These are phyloP conservation scores for Gossypium davidsonii DNA, from an alignment of 441 rosid species.

Conservation along the genomic window DNA sequence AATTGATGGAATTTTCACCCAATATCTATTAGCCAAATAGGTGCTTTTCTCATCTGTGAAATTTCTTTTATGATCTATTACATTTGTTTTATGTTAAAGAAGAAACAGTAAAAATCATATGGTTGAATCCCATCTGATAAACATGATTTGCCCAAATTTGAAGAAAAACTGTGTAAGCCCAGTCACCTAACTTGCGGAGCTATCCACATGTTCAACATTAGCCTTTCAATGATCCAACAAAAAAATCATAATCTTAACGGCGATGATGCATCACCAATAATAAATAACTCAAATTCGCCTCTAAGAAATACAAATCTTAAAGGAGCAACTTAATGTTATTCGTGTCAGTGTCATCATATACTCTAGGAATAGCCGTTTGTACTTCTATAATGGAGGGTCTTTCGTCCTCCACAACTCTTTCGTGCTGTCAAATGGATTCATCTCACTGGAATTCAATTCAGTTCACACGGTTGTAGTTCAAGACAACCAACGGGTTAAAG, in stretches of 20 bases:
- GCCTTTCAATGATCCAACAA: neutral
- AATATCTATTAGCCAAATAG: neutral
- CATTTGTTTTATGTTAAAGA: no score
- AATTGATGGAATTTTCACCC: neutral
- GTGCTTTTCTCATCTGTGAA: neutral
- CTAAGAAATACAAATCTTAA: conserved; percentile 24
- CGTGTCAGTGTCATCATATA: conserved; percentile 19
- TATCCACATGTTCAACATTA: neutral
- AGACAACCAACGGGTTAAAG: conserved; percentile 10
- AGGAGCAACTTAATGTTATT: conserved; percentile 24
- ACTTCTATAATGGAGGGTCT: conserved; percentile 38
- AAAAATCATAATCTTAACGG: conserved; percentile 18
- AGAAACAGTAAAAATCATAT: neutral
- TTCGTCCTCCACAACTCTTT: conserved; percentile 30
- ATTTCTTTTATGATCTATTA: neutral
- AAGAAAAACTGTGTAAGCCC: neutral
- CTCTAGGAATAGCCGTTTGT: conserved; percentile 39
- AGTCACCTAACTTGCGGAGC: neutral
- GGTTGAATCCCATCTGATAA: neutral
- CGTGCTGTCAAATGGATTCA: conserved; percentile 32
- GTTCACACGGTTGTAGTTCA: conserved; percentile 8
- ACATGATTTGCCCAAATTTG: neutral
- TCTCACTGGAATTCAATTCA: conserved; percentile 23
- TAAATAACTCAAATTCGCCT: conserved; percentile 23
- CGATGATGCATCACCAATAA: conserved; percentile 18